A percentile compares a stretch with the other conserved stretches of the same genome.
Conservation (phyloP, 2,329 filamentous ascomycete genomes). For the Helicocarpus griseus region DNA sequence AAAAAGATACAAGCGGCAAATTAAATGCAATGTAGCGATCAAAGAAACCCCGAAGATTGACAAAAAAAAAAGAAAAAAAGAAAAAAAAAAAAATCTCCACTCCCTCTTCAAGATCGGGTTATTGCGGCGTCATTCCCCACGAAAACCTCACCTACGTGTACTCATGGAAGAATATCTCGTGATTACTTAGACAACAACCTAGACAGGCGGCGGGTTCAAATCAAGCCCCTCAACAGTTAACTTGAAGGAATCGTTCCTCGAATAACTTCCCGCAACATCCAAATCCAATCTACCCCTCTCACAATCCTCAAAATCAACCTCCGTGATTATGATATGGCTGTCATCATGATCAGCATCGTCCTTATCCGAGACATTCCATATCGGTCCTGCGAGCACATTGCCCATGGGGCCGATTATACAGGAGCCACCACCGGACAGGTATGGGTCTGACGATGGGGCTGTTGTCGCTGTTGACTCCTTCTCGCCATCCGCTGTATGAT, state of each 20-base stretch:
- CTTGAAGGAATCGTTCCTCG: slow-evolving; percentile 57
- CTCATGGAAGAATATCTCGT: neutral
- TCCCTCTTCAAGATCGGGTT: neutral
- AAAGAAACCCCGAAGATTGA: too few relatives aligned
- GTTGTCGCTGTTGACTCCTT: slow-evolving; percentile 1
- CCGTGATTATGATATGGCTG: slow-evolving; percentile 51
- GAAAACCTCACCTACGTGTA: neutral
- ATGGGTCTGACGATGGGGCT: slow-evolving; percentile 33
- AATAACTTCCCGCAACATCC: slow-evolving; percentile 79
- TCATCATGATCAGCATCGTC: slow-evolving; percentile 43
- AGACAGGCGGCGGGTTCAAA: slow-evolving; percentile 45
- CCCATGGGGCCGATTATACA: slow-evolving; percentile 72
- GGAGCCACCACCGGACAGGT: slow-evolving; percentile 65
- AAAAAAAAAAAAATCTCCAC: neutral
- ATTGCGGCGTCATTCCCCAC: neutral
- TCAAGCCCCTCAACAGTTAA: slow-evolving; percentile 52
- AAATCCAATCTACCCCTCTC: slow-evolving; percentile 70
- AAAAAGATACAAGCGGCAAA: too few relatives aligned
- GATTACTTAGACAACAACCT: neutral
- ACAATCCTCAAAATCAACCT: slow-evolving; percentile 83
- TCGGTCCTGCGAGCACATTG: slow-evolving; percentile 66
- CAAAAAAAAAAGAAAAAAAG: too few relatives aligned
- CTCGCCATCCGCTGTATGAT: slow-evolving; percentile 12
- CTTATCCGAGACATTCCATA: slow-evolving; percentile 59
- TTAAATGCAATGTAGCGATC: too few relatives aligned